These are phyloP conservation scores for Naegleria gruberi DNA, from an alignment of 208 protist species.

Conservation along the genomic window DNA sequence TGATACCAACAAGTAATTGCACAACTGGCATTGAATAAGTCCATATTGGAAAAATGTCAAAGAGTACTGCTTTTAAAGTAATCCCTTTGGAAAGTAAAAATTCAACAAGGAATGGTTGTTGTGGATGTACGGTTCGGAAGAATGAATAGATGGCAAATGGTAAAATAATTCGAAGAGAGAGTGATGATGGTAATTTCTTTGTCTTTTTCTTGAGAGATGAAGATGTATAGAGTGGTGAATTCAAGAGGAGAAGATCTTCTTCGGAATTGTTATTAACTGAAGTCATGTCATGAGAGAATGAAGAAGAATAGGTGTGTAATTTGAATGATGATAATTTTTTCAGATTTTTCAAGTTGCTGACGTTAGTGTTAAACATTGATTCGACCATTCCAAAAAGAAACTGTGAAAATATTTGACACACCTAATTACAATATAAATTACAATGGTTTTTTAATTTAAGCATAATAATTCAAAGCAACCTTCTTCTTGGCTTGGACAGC, in stretches of 20 bases:
- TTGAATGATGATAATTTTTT: too few relatives aligned
- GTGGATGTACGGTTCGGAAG: background rate
- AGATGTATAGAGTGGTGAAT: too few relatives aligned
- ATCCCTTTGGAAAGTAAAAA: background rate
- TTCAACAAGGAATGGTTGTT: slow-evolving; percentile 11
- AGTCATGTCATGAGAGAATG: too few relatives aligned
- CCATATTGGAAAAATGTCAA: slow-evolving; percentile 6
- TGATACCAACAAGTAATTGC: background rate
- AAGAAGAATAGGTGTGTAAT: too few relatives aligned
- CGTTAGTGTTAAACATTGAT: too few relatives aligned
- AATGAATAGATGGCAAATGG: background rate
- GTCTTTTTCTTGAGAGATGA: background rate
- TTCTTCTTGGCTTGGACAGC: slow-evolving; percentile 99
- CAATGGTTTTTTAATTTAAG: slow-evolving; percentile 55
- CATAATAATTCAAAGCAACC: slow-evolving; percentile 97
- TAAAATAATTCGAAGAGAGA: background rate
- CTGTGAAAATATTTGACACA: too few relatives aligned
- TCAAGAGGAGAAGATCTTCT: too few relatives aligned
- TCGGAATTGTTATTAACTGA: too few relatives aligned
- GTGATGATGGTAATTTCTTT: background rate
- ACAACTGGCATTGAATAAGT: background rate
- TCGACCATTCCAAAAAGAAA: too few relatives aligned
- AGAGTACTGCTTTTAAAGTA: background rate
- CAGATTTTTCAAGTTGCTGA: too few relatives aligned
- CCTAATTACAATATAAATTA: background rate